phyloP scores from a whole-genome alignment of 1,284 basidiomycete genomes.

The Fistulinella cinereoalba region DNA sequence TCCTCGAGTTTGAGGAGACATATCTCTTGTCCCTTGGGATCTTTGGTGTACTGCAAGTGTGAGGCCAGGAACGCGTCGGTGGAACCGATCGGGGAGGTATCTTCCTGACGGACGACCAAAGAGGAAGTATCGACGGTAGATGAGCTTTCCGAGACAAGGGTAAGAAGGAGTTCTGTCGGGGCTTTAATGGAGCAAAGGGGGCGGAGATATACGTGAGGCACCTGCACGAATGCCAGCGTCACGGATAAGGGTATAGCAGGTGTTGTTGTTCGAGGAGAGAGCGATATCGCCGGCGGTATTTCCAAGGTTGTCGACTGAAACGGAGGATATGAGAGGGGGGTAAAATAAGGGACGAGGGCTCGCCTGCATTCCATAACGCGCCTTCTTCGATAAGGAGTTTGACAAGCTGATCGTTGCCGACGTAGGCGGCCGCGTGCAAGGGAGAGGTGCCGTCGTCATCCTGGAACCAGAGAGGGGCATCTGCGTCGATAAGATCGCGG shows the following conservation, averaged over 20 bases:
- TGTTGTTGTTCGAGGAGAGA: constrained; percentile 75
- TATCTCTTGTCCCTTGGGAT: constrained; percentile 77
- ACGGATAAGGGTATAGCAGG: constrained; percentile 73
- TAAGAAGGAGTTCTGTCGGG: constrained; percentile 60
- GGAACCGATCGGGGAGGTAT: constrained; percentile 70
- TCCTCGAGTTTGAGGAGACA: constrained; percentile 72
- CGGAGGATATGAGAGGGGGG: not conserved
- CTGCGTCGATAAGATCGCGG: constrained; percentile 57
- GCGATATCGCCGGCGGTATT: constrained; percentile 89
- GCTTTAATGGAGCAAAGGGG: constrained; percentile 6
- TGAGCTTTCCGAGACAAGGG: constrained; percentile 50
- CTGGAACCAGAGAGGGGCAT: constrained; percentile 91
- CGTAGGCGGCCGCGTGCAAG: constrained; percentile 87
- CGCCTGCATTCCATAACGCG: constrained; percentile 89
- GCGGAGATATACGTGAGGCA: constrained; percentile 30
- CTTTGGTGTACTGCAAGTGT: constrained; percentile 66
- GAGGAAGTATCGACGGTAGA: no score
- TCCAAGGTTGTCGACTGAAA: constrained; percentile 68
- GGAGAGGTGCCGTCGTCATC: constrained; percentile 80
- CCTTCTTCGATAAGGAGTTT: constrained; percentile 74
- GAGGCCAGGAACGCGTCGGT: constrained; percentile 76
- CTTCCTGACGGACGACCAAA: constrained; percentile 54
- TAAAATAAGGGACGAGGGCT: constrained; percentile 22
- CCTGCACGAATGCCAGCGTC: constrained; percentile 87
- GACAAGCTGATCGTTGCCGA: constrained; percentile 61